Conservation (phyloP, 2,329 filamentous ascomycete species). For the Talaromyces sp. region DNA sequence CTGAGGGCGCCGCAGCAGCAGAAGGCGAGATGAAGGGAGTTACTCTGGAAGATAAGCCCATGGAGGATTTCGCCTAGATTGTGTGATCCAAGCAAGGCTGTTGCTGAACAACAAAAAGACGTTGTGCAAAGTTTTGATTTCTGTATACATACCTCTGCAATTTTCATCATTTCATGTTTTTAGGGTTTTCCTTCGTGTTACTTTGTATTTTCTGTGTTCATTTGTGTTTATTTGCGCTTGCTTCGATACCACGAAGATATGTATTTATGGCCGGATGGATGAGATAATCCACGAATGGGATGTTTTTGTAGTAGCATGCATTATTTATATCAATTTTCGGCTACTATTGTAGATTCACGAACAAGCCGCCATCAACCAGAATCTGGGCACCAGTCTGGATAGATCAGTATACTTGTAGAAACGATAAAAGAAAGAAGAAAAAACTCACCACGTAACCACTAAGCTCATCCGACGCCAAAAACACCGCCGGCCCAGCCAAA, state of each 20-base stretch:
- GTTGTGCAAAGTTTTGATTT: background rate
- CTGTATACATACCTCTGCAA: slow-evolving; percentile 7
- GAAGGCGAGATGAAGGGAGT: slow-evolving; percentile 47
- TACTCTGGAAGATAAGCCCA: slow-evolving; percentile 67
- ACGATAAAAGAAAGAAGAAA: background rate
- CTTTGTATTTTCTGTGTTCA: background rate
- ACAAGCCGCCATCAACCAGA: slow-evolving; percentile 80
- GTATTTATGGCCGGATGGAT: slow-evolving; percentile 9
- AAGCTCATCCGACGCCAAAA: slow-evolving; percentile 71
- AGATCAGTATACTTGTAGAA: slow-evolving; percentile 1
- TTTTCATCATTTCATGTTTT: background rate
- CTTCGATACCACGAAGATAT: slow-evolving; percentile 7
- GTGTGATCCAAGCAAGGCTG: background rate
- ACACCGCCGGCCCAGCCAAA: slow-evolving; percentile 77
- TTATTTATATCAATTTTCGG: background rate
- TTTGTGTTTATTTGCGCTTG: background rate
- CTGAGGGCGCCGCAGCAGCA: slow-evolving; percentile 22
- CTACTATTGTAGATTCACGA: slow-evolving; percentile 74
- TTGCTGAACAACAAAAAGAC: background rate
- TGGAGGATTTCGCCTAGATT: slow-evolving; percentile 56
- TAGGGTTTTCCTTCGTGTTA: background rate
- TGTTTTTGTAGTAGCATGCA: background rate
- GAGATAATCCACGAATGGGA: background rate
- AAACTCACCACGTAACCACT: slow-evolving; percentile 63
- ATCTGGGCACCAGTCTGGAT: slow-evolving; percentile 67